Conservation (phyloP, 148 eudicot genomes). For the Vaccinium vitisidaea region DNA sequence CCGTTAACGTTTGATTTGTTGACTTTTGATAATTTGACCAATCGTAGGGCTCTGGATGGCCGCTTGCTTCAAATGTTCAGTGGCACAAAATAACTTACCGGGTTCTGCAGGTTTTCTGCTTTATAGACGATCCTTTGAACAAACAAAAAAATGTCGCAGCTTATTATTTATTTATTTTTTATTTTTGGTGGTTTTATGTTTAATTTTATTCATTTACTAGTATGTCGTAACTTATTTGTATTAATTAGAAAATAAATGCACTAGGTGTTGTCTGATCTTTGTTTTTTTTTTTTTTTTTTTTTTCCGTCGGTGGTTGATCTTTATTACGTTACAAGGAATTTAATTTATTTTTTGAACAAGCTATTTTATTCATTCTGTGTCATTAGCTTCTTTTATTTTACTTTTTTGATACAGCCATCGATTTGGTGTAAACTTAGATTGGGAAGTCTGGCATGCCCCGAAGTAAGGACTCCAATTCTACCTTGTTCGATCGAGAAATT, state of each 20-base stretch:
- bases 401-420: no score
- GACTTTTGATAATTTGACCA: neutral
- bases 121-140: neutral
- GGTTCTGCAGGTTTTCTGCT: neutral
- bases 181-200: no score
- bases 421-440: no score
- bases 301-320: neutral
- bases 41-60: neutral
- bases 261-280: neutral
- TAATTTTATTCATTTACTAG: neutral
- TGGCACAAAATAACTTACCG: neutral
- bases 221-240: neutral
- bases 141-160: neutral
- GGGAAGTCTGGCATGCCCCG: no score
- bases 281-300: neutral
- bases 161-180: neutral
- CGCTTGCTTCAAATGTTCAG: neutral
- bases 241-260: neutral
- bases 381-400: no score
- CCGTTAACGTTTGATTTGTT: slow-evolving; percentile 59
- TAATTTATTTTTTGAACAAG: no score
- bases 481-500: no score
- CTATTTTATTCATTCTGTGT: no score
- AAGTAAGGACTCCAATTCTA: no score
- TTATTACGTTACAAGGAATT: neutral